phyloP scores from a whole-genome alignment of 1,139 yeast species.

The Yamadazyma sp. region DNA sequence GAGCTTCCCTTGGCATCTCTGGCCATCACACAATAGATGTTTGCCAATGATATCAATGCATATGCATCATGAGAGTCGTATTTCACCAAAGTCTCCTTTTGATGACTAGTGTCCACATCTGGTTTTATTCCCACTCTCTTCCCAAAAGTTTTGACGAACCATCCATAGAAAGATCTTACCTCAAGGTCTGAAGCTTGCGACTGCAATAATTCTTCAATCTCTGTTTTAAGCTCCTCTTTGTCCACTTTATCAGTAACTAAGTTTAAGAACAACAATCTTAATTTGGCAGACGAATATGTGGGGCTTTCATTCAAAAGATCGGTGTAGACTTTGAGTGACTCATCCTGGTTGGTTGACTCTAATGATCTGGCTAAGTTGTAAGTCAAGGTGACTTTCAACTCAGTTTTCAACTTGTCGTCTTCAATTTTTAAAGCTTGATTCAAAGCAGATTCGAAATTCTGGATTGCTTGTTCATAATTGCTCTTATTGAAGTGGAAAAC shows the following conservation, averaged over 20 bases:
- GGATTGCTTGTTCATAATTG: slow-evolving; percentile 44
- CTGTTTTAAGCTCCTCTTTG: slow-evolving; percentile 48
- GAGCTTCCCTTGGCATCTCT: slow-evolving; percentile 61
- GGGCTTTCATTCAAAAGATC: slow-evolving; percentile 61
- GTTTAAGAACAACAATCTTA: slow-evolving; percentile 63
- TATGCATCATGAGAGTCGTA: slow-evolving; percentile 86
- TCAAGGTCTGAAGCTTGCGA: slow-evolving; percentile 67
- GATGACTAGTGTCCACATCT: slow-evolving; percentile 73
- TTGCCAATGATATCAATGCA: slow-evolving; percentile 87
- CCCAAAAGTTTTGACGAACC: slow-evolving; percentile 70
- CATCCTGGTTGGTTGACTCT: slow-evolving; percentile 47
- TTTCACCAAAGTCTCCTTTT: slow-evolving; percentile 79
- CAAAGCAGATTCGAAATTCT: slow-evolving; percentile 52
- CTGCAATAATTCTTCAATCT: slow-evolving; percentile 54
- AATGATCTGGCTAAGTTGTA: slow-evolving; percentile 65
- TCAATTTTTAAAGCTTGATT: slow-evolving; percentile 11
- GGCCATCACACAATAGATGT: slow-evolving; percentile 80
- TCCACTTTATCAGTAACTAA: slow-evolving; percentile 31
- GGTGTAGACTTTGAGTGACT: slow-evolving; percentile 55
- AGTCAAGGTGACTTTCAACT: slow-evolving; percentile 48
- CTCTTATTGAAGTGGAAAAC: slow-evolving; percentile 75
- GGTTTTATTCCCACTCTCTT: slow-evolving; percentile 57
- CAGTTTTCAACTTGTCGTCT: slow-evolving; percentile 25
- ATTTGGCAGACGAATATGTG: slow-evolving; percentile 71
- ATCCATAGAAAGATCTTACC: slow-evolving; percentile 87